These are phyloP conservation scores for Rhizopus sp. DNA, from an alignment of 371 early-diverging fungal species.

Conservation along the genomic window DNA sequence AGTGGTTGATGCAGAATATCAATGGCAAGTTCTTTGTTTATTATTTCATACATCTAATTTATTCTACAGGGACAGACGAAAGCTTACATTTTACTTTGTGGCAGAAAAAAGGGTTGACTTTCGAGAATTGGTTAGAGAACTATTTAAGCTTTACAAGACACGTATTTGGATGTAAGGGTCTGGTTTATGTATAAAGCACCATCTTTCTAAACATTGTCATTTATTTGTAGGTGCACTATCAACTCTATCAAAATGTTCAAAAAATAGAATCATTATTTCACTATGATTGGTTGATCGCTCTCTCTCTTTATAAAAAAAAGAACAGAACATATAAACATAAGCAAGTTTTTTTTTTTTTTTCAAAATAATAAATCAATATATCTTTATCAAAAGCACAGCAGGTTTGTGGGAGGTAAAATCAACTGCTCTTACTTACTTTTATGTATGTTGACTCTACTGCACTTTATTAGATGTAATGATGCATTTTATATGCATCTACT, in stretches of 20 bases:
- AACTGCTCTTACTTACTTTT: no score
- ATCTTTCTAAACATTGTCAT: neutral
- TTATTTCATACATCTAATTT: neutral
- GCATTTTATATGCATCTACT: no score
- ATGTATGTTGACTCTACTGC: no score
- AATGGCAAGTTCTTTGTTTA: slow-evolving; percentile 68
- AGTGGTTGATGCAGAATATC: slow-evolving; percentile 97
- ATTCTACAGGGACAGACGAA: slow-evolving; percentile 82
- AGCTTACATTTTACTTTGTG: slow-evolving; percentile 94
- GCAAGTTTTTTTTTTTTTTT: no score
- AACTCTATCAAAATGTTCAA: slow-evolving; percentile 3
- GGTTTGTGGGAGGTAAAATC: no score
- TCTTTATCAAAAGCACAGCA: no score
- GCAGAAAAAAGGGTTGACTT: slow-evolving; percentile 98
- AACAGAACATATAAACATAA: no score
- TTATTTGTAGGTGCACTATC: neutral
- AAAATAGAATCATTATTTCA: neutral
- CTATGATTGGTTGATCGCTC: no score
- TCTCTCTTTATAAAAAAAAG: no score
- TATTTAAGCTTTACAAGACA: slow-evolving; percentile 98
- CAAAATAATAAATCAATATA: no score
- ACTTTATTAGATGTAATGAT: no score
- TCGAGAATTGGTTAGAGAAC: slow-evolving; percentile 96
- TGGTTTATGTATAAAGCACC: neutral
- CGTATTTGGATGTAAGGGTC: slow-evolving; percentile 96